phyloP scores from a whole-genome alignment of 495 filamentous ascomycete species.

The Xanthoparmelia taractica region DNA sequence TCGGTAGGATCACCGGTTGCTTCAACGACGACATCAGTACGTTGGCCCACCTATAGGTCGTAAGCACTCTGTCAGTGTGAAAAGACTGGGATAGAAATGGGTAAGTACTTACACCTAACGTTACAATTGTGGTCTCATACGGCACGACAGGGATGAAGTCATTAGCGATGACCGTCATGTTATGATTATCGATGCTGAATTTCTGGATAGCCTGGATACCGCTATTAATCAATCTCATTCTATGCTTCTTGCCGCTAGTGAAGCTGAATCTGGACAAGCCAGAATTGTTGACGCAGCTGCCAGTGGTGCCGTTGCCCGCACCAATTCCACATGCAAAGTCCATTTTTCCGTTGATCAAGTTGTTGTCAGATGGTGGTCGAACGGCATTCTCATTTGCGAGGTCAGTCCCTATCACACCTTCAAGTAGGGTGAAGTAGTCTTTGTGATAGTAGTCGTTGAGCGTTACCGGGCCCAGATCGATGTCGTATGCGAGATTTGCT shows the following conservation, averaged over 20 bases:
- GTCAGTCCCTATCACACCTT: slow-evolving; percentile 4
- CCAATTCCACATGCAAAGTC: slow-evolving; percentile 18
- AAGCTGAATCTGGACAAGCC: slow-evolving; percentile 29
- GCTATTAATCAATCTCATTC: slow-evolving; percentile 49
- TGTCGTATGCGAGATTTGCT: slow-evolving; percentile 46
- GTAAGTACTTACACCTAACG: background rate
- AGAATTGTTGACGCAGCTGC: slow-evolving; percentile 30
- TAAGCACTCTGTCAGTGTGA: background rate
- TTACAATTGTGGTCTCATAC: slow-evolving; percentile 24
- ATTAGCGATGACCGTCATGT: slow-evolving; percentile 35
- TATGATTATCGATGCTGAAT: slow-evolving; percentile 37
- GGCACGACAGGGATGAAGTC: slow-evolving; percentile 37
- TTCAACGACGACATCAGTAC: slow-evolving; percentile 35
- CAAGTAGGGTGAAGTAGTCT: slow-evolving; percentile 24
- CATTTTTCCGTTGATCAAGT: slow-evolving; percentile 35
- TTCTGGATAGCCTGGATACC: slow-evolving; percentile 39
- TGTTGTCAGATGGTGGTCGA: slow-evolving; percentile 28
- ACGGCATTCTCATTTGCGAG: background rate
- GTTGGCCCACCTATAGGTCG: slow-evolving; percentile 32
- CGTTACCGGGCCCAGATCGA: slow-evolving; percentile 47
- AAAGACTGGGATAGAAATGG: background rate
- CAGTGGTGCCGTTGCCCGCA: background rate
- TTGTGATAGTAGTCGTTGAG: slow-evolving; percentile 39
- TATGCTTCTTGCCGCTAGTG: slow-evolving; percentile 37
- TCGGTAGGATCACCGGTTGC: slow-evolving; percentile 27